Conservation (phyloP, 345 rosid genomes). For the Eucalyptus curtisii region DNA sequence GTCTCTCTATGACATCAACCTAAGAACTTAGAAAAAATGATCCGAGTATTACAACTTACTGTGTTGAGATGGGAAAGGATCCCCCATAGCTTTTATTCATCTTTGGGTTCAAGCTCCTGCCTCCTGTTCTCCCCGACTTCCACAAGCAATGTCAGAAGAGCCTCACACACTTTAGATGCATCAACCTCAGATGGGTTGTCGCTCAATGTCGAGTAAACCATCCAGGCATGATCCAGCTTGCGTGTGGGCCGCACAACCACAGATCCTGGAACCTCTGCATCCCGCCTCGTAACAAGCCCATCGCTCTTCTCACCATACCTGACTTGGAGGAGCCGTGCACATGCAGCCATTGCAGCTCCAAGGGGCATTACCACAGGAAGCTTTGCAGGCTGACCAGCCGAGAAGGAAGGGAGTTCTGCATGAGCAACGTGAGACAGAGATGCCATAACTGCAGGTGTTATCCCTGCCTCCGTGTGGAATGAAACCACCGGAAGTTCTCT, state of each 20-base stretch:
- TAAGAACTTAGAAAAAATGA: neutral
- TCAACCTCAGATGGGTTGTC: slow-evolving; percentile 57
- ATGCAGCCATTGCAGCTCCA: slow-evolving; percentile 97
- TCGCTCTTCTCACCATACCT: slow-evolving; percentile 89
- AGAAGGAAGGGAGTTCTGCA: slow-evolving; percentile 62
- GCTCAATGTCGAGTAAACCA: slow-evolving; percentile 85
- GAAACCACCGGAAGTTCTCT: slow-evolving; percentile 78
- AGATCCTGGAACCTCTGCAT: slow-evolving; percentile 96
- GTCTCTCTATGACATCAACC: neutral
- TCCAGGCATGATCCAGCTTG: slow-evolving; percentile 92
- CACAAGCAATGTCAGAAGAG: slow-evolving; percentile 72
- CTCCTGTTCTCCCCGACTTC: slow-evolving; percentile 53
- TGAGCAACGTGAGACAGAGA: slow-evolving; percentile 85
- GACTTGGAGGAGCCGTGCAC: slow-evolving; percentile 75
- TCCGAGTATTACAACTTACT: neutral
- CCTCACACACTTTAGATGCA: slow-evolving; percentile 89
- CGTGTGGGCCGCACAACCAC: slow-evolving; percentile 73
- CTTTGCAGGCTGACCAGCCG: slow-evolving; percentile 40
- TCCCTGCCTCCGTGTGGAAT: slow-evolving; percentile 83
- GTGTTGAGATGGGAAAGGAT: neutral
- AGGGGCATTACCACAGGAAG: slow-evolving; percentile 86
- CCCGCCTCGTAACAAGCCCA: slow-evolving; percentile 78
- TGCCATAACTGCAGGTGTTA: slow-evolving; percentile 67
- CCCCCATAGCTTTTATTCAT: neutral
- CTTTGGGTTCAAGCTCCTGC: slow-evolving; percentile 5